phyloP scores from a whole-genome alignment of 768 basidiomycete species.

The Pisolithus microcarpus region DNA sequence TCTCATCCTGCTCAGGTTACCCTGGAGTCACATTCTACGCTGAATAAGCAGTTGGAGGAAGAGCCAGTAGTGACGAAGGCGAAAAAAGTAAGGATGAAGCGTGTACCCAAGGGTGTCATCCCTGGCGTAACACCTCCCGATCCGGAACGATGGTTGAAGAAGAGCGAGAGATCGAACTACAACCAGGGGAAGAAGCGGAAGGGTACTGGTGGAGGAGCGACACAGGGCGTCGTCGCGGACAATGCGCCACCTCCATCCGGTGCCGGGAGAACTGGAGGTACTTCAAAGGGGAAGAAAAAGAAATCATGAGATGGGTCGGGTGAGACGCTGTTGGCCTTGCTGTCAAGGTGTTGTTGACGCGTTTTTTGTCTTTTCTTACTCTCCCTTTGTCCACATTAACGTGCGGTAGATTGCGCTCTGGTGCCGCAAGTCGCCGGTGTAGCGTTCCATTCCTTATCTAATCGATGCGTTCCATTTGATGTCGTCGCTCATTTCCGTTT shows the following conservation, averaged over 20 bases:
- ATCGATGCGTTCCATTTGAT: slow-evolving; percentile 11
- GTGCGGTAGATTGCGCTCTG: slow-evolving; percentile 14
- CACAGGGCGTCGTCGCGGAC: slow-evolving; percentile 50
- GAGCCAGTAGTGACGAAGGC: slow-evolving; percentile 34
- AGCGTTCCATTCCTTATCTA: slow-evolving; percentile 18
- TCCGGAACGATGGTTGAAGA: slow-evolving; percentile 86
- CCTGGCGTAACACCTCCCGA: slow-evolving; percentile 81
- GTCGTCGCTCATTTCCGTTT: background rate
- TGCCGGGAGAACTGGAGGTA: slow-evolving; percentile 30
- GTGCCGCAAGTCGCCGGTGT: slow-evolving; percentile 8
- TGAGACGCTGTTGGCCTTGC: slow-evolving; percentile 13
- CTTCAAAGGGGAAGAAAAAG: slow-evolving; percentile 60
- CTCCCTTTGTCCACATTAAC: background rate
- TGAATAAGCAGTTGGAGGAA: slow-evolving; percentile 22
- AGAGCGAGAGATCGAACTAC: slow-evolving; percentile 65
- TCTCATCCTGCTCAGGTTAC: slow-evolving; percentile 28
- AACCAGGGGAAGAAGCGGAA: slow-evolving; percentile 45
- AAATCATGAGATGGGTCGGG: slow-evolving; percentile 37
- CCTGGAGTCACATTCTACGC: slow-evolving; percentile 18
- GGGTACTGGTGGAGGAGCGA: slow-evolving; percentile 52
- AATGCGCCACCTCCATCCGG: slow-evolving; percentile 16
- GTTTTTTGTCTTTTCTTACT: background rate
- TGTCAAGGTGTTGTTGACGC: slow-evolving; percentile 17
- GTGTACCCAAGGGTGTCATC: slow-evolving; percentile 68
- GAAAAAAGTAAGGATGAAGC: slow-evolving; percentile 52